Evolutionary conservation across 805 yeast species (phyloP), one percentile per base, ranked within the genome.

Genomic region (Pichia thaimueangensis): DNA sequence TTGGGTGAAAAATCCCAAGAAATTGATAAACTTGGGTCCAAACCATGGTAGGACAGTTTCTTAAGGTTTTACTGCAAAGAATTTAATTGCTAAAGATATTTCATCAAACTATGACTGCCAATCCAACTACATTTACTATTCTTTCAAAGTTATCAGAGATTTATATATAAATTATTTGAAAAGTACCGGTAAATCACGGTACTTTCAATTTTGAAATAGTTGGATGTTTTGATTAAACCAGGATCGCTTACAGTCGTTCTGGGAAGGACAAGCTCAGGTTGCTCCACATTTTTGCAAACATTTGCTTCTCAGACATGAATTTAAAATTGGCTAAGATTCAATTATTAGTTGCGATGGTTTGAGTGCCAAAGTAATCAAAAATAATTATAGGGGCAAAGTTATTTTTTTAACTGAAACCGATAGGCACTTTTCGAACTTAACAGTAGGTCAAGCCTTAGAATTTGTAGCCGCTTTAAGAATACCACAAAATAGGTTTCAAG

Each of bases 221-320:
- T 78, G 82, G 82, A 78, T 52, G 85, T 79, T 11, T 45, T 71
- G 3, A 61, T 79, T 39, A 60, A 60, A 35, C 80, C 84, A 1
- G 86, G 86, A 35, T 79, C 78, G 45, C 60, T 81, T 41, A 71
- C 81, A 11, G 80, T 81, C 39, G 86, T 82, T 5, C 63, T 82
- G 35, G 91, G 91, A 39, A 72, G 88, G 58, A 89, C 91, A 2
- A 89, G 91, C 51, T 77, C 86, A 10, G 86, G 87, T 42, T 81
- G 86, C 55, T 71, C 86, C 3, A 79, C 86, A 0, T 63, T 81
- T 35, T 61, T 81, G 49, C 80, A 80, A 53, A 68, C 83, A 4
- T 64, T 79, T 23, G 64, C 80, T 27, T 57, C 78, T 31, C 73
- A 76, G 41, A 75, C 82, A 6, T 73, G 85, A 85, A 30, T 78